Conservation (phyloP, 139 green algal genomes). For the Chlorella sorokiniana region DNA sequence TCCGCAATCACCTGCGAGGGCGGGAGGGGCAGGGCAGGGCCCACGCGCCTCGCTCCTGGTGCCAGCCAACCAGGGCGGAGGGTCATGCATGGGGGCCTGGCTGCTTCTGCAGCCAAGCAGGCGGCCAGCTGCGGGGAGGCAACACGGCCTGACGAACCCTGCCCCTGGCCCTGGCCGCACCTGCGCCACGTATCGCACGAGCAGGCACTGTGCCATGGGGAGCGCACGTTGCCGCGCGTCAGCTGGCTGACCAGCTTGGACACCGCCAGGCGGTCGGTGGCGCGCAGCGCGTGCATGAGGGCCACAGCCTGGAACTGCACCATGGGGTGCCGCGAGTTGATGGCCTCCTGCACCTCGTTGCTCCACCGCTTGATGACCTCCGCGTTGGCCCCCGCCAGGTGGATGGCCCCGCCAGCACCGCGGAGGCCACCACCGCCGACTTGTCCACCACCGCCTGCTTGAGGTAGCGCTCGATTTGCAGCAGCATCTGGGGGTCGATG, state of each 20-base stretch:
- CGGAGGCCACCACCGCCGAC: constrained; percentile 65
- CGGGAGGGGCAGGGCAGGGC: background rate
- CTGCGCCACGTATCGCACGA: constrained; percentile 93
- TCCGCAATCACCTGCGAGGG: constrained; percentile 65
- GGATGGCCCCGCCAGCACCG: constrained; percentile 87
- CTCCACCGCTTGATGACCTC: constrained; percentile 98
- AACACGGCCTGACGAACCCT: too few relatives aligned
- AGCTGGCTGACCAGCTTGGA: constrained; percentile 97
- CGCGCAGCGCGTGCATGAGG: constrained; percentile 90
- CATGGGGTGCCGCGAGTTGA: constrained; percentile 87
- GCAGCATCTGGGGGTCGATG: constrained; percentile 88
- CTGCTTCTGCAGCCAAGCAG: too few relatives aligned
- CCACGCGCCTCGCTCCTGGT: too few relatives aligned
- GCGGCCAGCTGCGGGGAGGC: background rate
- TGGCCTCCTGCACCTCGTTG: constrained; percentile 95
- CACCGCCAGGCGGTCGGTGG: constrained; percentile 92
- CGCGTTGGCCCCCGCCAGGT: constrained; percentile 73
- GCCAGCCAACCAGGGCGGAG: too few relatives aligned
- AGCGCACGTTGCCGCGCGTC: constrained; percentile 78
- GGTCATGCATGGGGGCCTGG: background rate
- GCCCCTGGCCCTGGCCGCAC: too few relatives aligned
- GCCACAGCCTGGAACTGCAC: constrained; percentile 97
- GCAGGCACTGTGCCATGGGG: constrained; percentile 95
- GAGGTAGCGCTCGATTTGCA: constrained; percentile 89
- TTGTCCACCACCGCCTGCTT: constrained; percentile 99